A percentile compares a stretch with the other conserved stretches of the same genome.
phyloP scores from a whole-genome alignment of 805 yeast species.

The Yamadazyma endophytica region DNA sequence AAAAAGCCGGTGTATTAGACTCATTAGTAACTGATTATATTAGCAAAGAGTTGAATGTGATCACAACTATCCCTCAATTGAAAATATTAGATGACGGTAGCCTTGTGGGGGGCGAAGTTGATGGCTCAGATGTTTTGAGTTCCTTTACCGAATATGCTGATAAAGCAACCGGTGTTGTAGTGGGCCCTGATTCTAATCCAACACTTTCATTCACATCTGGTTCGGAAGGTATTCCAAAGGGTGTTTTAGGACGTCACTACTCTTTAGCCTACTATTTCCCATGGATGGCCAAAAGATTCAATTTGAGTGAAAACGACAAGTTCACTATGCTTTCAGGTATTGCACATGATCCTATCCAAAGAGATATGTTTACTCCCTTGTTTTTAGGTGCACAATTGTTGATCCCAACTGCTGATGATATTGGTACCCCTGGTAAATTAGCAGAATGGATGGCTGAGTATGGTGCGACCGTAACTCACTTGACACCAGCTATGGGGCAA shows the following conservation, averaged over 20 bases:
- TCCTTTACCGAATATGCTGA: constrained; percentile 43
- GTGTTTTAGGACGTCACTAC: constrained; percentile 96
- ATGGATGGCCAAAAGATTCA: constrained; percentile 93
- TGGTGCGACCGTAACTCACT: constrained; percentile 92
- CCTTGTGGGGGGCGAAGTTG: constrained; percentile 53
- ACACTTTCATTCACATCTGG: constrained; percentile 96
- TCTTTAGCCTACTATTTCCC: constrained; percentile 97
- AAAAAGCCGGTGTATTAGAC: constrained; percentile 83
- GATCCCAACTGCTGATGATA: constrained; percentile 95
- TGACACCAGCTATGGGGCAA: constrained; percentile 99
- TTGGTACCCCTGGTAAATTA: constrained; percentile 95
- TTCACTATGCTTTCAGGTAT: constrained; percentile 98
- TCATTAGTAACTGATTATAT: constrained; percentile 77
- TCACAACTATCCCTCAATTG: constrained; percentile 71
- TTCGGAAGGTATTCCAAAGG: constrained; percentile 97
- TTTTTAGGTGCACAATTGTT: constrained; percentile 90
- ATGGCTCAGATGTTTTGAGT: constrained; percentile 45
- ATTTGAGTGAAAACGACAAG: constrained; percentile 70
- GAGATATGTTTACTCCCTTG: constrained; percentile 98
- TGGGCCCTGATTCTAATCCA: constrained; percentile 97
- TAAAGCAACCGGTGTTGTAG: constrained; percentile 78
- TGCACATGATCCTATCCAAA: constrained; percentile 98
- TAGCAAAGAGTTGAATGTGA: constrained; percentile 63
- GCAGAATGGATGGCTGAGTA: constrained; percentile 96
- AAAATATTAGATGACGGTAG: constrained; percentile 75